These are phyloP conservation scores for Aureobasidium sp. DNA, from an alignment of 2,329 filamentous ascomycete species.

Conservation along the genomic window DNA sequence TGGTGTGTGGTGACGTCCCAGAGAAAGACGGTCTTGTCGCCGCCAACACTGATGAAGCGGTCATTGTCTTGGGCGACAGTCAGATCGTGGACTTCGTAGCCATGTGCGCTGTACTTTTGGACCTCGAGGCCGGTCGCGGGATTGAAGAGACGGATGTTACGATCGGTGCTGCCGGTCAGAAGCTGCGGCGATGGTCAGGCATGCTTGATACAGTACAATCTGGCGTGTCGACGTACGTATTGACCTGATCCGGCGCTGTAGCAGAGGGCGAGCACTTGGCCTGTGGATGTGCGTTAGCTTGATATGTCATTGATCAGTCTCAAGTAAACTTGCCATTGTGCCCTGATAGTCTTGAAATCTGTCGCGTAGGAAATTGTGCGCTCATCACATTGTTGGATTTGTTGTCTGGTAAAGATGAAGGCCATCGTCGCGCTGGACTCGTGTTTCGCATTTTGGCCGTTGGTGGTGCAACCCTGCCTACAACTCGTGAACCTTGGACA, in stretches of 20 bases:
- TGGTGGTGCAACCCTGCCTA: neutral
- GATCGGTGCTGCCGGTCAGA: constrained; percentile 79
- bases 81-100: constrained; percentile 83
- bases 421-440: neutral
- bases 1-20: constrained; percentile 85
- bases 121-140: constrained; percentile 56
- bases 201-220: neutral
- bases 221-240: constrained; percentile 30
- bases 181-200: constrained; percentile 34
- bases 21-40: constrained; percentile 83
- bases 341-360: constrained; percentile 35
- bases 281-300: constrained; percentile 21
- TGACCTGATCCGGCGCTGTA: constrained; percentile 44
- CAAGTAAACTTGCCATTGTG: constrained; percentile 28
- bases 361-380: constrained; percentile 34
- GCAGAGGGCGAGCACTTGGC: constrained; percentile 44
- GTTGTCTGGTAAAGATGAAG: neutral
- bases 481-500: too few relatives aligned
- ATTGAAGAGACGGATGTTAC: constrained; percentile 80
- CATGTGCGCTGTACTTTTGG: constrained; percentile 83
- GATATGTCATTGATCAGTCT: neutral
- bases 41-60: constrained; percentile 77
- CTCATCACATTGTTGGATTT: constrained; percentile 29
- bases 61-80: constrained; percentile 68
- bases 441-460: neutral